Evolutionary conservation across 139 green algal genomes (phyloP).

Genomic region (Desmodesmus armatus): DNA sequence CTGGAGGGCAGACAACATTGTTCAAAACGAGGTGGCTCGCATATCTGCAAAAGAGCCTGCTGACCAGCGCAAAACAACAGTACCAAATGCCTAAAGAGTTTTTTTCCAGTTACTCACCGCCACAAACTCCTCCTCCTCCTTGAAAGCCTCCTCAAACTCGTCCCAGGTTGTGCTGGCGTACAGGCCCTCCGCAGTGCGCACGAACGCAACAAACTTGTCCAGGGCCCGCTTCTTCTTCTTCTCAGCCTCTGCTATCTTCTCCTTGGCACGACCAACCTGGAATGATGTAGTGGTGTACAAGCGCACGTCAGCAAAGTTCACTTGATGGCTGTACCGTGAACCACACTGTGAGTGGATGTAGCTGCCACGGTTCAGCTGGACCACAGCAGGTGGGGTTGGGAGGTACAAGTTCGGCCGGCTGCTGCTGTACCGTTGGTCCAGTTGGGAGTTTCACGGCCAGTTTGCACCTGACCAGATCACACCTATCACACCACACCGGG

Average conservation of each 20-base stretch:
- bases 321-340: too few relatives aligned
- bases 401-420: background rate
- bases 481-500: too few relatives aligned
- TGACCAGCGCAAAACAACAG: too few relatives aligned
- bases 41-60: too few relatives aligned
- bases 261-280: slow-evolving; percentile 54
- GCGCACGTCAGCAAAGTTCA: background rate
- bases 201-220: slow-evolving; percentile 64
- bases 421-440: too few relatives aligned
- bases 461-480: too few relatives aligned
- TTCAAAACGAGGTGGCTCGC: too few relatives aligned
- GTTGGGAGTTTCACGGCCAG: too few relatives aligned
- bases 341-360: background rate
- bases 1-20: too few relatives aligned
- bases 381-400: background rate
- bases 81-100: too few relatives aligned
- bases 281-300: background rate
- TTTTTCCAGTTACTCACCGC: slow-evolving; percentile 58
- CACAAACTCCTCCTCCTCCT: slow-evolving; percentile 64
- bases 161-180: slow-evolving; percentile 62
- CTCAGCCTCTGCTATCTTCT: slow-evolving; percentile 55
- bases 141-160: slow-evolving; percentile 55
- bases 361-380: background rate
- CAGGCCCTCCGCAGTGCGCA: slow-evolving; percentile 58
- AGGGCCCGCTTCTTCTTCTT: slow-evolving; percentile 22